These are phyloP conservation scores for Pseudopyrenochaeta lycopersici DNA, from an alignment of 2,329 filamentous ascomycete genomes.

Conservation along the genomic window DNA sequence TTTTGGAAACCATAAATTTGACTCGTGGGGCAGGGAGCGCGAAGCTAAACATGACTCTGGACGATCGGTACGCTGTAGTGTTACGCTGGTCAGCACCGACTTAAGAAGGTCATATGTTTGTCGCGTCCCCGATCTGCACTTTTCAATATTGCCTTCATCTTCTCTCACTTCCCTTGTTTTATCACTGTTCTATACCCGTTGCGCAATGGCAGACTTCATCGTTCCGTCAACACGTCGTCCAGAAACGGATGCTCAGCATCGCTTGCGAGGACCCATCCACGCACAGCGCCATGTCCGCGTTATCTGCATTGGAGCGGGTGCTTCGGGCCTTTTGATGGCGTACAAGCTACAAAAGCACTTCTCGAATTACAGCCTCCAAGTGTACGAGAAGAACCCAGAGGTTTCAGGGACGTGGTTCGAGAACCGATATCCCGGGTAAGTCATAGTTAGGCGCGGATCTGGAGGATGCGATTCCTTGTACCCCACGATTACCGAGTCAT, in stretches of 20 bases:
- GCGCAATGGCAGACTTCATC: conserved; percentile 31
- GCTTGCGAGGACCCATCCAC: conserved; percentile 44
- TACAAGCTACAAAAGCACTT: conserved; percentile 60
- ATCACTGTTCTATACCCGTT: neutral
- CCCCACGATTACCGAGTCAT: conserved; percentile 3
- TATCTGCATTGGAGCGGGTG: conserved; percentile 60
- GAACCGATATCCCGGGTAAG: conserved; percentile 56
- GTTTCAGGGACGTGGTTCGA: conserved; percentile 63
- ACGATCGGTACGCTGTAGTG: neutral
- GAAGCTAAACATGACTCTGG: conserved; percentile 12
- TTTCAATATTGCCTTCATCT: neutral
- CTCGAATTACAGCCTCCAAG: conserved; percentile 50
- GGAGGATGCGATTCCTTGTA: neutral
- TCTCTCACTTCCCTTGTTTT: neutral
- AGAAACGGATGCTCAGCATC: conserved; percentile 36
- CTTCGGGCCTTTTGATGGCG: conserved; percentile 58
- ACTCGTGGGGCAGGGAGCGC: conserved; percentile 11
- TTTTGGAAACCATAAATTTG: conserved; percentile 4
- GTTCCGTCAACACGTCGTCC: conserved; percentile 31
- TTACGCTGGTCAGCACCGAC: neutral
- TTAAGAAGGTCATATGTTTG: conserved; percentile 10
- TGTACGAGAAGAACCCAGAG: conserved; percentile 61
- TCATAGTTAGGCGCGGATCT: conserved; percentile 7
- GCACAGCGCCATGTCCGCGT: conserved; percentile 46
- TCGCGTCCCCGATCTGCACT: neutral